These are phyloP conservation scores for Penicillium corylophilum DNA, from an alignment of 2,329 filamentous ascomycete species.

Conservation along the genomic window DNA sequence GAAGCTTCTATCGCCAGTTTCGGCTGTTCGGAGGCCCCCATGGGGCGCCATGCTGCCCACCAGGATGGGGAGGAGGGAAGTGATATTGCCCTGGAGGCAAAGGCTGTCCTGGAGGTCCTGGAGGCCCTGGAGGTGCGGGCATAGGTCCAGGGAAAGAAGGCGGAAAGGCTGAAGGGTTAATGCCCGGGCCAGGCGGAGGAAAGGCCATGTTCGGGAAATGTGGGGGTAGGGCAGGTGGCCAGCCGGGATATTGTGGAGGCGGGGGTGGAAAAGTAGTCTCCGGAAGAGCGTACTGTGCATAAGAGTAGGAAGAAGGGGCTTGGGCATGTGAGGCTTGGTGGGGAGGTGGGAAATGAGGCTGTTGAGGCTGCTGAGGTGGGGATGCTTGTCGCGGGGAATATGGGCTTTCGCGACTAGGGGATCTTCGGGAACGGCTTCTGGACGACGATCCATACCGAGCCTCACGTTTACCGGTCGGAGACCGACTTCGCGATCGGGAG, in stretches of 20 bases:
- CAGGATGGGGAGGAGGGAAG: constrained; percentile 34
- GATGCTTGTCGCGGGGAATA: constrained; percentile 34
- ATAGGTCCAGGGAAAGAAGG: constrained; percentile 26
- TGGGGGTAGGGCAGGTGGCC: constrained; percentile 37
- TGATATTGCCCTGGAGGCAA: constrained; percentile 33
- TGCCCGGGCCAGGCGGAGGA: constrained; percentile 16
- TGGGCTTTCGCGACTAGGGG: constrained; percentile 29
- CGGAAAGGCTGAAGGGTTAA: constrained; percentile 24
- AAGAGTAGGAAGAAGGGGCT: constrained; percentile 6
- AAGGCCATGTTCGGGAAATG: constrained; percentile 26
- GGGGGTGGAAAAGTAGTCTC: constrained; percentile 26
- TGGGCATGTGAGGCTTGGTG: constrained; percentile 11
- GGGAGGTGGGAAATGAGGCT: constrained; percentile 18
- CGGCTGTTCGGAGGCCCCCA: constrained; percentile 20
- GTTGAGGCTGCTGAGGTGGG: constrained; percentile 15
- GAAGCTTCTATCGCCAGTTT: constrained; percentile 12
- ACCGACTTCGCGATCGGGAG: constrained; percentile 31
- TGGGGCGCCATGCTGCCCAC: constrained; percentile 19
- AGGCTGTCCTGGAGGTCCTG: constrained; percentile 25
- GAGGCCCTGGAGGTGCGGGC: constrained; percentile 23
- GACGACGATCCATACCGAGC: constrained; percentile 27
- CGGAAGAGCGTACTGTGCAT: constrained; percentile 11
- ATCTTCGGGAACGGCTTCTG: constrained; percentile 26
- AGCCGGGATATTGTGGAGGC: constrained; percentile 37
- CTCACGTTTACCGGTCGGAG: constrained; percentile 24